Evolutionary conservation across 768 basidiomycete genomes (phyloP).

Genomic region (Phylloporus sp.): DNA sequence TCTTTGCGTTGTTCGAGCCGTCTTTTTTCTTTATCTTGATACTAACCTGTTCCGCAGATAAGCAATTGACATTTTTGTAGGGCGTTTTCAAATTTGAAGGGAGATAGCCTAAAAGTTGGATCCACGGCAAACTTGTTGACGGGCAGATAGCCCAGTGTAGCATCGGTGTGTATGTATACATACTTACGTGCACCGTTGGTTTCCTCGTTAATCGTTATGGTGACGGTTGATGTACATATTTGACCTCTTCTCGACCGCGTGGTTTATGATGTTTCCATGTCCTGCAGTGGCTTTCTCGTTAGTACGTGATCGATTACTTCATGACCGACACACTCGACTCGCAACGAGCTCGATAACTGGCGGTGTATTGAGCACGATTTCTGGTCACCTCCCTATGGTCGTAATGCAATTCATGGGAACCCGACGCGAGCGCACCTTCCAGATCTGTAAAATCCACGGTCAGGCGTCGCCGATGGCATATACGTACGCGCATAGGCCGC

Average conservation of each 20-base stretch:
- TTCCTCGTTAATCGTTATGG: constrained; percentile 58
- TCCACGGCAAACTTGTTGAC: constrained; percentile 70
- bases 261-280: not conserved
- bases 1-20: too few relatives aligned
- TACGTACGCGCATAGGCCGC: constrained; percentile 43
- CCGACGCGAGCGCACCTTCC: not conserved
- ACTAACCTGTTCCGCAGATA: too few relatives aligned
- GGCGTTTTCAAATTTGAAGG: not conserved
- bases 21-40: too few relatives aligned
- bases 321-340: too few relatives aligned
- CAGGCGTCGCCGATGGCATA: not conserved
- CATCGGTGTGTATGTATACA: constrained; percentile 58
- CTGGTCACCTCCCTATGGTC: too few relatives aligned
- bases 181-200: constrained; percentile 60
- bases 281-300: constrained; percentile 20
- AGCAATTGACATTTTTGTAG: not conserved
- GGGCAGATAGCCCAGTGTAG: constrained; percentile 77
- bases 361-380: too few relatives aligned
- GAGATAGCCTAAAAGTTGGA: constrained; percentile 58
- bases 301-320: constrained; percentile 18
- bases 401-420: too few relatives aligned
- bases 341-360: too few relatives aligned
- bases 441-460: not conserved
- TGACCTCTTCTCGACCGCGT: not conserved
- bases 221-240: too few relatives aligned